Evolutionary conservation across 192 early-diverging fungal genomes (phyloP).

Genomic region (Dissophora ornata): DNA sequence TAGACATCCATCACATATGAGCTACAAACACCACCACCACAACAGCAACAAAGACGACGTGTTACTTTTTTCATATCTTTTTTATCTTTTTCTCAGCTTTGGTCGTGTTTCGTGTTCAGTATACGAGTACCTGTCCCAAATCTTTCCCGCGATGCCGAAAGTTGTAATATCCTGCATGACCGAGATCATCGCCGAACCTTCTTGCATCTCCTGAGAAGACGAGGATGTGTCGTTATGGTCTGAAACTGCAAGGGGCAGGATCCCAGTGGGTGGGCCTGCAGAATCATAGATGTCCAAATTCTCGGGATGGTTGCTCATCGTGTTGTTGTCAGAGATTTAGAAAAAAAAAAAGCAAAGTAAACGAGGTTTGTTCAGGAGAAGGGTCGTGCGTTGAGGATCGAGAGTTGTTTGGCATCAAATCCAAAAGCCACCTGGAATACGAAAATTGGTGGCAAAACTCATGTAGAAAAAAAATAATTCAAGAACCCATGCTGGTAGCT

Average conservation of each 20-base stretch:
- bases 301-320: slow-evolving; percentile 46
- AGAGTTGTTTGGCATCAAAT: too few species aligned
- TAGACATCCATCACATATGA: slow-evolving; percentile 59
- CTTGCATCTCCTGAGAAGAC: too few species aligned
- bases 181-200: slow-evolving; percentile 1
- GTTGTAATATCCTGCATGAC: slow-evolving; percentile 56
- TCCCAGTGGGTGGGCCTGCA: slow-evolving; percentile 16
- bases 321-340: too few species aligned
- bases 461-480: too few species aligned
- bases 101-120: neutral
- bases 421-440: too few species aligned
- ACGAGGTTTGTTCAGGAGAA: too few species aligned
- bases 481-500: too few species aligned
- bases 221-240: slow-evolving; percentile 14
- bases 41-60: neutral
- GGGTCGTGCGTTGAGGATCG: too few species aligned
- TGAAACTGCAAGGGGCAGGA: neutral
- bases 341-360: too few species aligned
- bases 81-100: neutral
- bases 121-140: slow-evolving; percentile 62
- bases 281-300: slow-evolving; percentile 35
- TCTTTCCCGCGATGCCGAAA: slow-evolving; percentile 64
- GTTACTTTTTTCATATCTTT: neutral
- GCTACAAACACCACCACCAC: slow-evolving; percentile 21
- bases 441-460: too few species aligned